Evolutionary conservation across 2,329 filamentous ascomycete species (phyloP).

Genomic region (Diaporthe humulicola): DNA sequence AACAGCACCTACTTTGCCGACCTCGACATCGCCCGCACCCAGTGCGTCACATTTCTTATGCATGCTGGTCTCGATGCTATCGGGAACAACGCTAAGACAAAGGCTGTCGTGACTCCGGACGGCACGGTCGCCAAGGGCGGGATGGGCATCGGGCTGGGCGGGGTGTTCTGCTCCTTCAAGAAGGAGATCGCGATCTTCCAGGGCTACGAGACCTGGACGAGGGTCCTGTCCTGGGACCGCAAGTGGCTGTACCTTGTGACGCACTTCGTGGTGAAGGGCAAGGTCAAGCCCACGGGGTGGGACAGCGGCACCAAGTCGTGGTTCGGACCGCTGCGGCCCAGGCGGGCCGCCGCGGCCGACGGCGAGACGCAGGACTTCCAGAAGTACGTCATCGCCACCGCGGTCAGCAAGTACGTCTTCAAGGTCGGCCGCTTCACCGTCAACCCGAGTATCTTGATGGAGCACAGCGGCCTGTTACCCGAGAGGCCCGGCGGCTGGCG

Average conservation of each 20-base stretch:
- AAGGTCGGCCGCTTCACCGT: slow-evolving; percentile 88
- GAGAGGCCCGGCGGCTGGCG: slow-evolving; percentile 76
- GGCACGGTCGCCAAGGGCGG: slow-evolving; percentile 64
- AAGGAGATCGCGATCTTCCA: slow-evolving; percentile 79
- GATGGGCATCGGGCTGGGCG: slow-evolving; percentile 77
- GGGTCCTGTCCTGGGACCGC: slow-evolving; percentile 80
- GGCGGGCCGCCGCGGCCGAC: slow-evolving; percentile 54
- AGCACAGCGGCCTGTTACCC: slow-evolving; percentile 81
- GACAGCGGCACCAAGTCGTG: slow-evolving; percentile 61
- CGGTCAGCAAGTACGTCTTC: slow-evolving; percentile 84
- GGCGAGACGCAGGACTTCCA: slow-evolving; percentile 62
- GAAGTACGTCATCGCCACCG: slow-evolving; percentile 78
- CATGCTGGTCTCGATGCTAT: slow-evolving; percentile 68
- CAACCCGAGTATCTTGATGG: slow-evolving; percentile 81
- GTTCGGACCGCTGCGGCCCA: slow-evolving; percentile 43
- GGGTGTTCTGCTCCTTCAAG: slow-evolving; percentile 81
- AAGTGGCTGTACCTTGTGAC: slow-evolving; percentile 86
- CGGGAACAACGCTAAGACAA: slow-evolving; percentile 61
- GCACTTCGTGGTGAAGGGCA: slow-evolving; percentile 76
- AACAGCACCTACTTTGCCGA: slow-evolving; percentile 85
- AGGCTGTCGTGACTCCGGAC: slow-evolving; percentile 64
- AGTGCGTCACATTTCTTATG: slow-evolving; percentile 80
- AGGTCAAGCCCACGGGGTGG: slow-evolving; percentile 68
- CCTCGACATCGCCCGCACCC: slow-evolving; percentile 85
- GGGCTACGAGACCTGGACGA: slow-evolving; percentile 80